A percentile compares a stretch with the other conserved stretches of the same genome.
Conservation (phyloP, 257 asterid genomes). For the Solanum medicagineum region DNA sequence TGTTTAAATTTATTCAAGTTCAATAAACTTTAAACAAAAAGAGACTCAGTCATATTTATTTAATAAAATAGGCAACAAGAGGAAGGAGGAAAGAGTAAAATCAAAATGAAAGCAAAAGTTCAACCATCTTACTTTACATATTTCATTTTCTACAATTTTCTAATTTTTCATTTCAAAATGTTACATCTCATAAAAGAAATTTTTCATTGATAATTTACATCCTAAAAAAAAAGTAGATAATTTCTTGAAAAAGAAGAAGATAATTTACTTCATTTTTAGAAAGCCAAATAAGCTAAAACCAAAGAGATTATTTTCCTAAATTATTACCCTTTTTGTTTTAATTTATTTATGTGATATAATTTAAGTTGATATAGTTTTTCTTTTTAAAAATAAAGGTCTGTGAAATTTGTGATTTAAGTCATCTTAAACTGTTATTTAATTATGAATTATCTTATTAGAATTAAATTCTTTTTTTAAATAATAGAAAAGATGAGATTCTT, state of each 20-base stretch:
- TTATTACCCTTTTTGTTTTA: too few species aligned
- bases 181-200: background rate
- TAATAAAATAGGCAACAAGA: fast-evolving
- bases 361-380: too few species aligned
- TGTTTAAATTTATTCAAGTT: background rate
- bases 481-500: too few species aligned
- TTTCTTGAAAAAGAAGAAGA: background rate
- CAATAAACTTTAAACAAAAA: background rate
- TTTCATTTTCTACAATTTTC: background rate
- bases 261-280: background rate
- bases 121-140: background rate
- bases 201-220: background rate
- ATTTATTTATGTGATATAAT: too few species aligned
- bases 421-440: too few species aligned
- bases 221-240: background rate
- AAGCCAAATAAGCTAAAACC: background rate
- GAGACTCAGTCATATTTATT: background rate
- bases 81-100: background rate
- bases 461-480: too few species aligned
- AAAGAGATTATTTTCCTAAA: too few species aligned
- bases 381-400: too few species aligned
- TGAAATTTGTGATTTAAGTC: too few species aligned
- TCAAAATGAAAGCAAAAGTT: background rate
- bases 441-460: too few species aligned
- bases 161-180: background rate